Base-by-base conservation (phyloP, 2,329 filamentous ascomycete genomes). In the Neurospora crassa region DNA sequence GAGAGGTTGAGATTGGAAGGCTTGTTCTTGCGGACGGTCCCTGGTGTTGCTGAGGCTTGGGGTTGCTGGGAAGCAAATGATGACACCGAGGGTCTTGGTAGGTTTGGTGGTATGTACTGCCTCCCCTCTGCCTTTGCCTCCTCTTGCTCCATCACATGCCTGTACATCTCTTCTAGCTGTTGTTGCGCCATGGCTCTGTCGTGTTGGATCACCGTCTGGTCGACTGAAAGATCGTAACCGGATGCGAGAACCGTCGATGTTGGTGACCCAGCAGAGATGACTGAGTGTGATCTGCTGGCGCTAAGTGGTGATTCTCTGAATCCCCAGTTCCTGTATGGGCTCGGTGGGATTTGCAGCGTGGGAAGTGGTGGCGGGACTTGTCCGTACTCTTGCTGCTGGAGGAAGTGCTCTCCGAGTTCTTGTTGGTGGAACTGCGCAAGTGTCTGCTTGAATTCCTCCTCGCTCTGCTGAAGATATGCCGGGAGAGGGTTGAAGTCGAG, bases 121-220 rank as follows among this genome's bases (percentile, higher is more conserved):
- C 87, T 78, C 41, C 89, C 88, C 68, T 84, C 84, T 74, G 85
- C 83, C 79, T 90, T 90, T 69, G 88, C 88, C 71, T 87, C 88
- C 77, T 97, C 94, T 76, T 97, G 92, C 80, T 94, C 93, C 90
- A 97, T 91, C 74, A 97, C 94, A 75, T 94, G 91, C 73, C 90
- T 93, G 82, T 97, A 98, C 79, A 98, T 89, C 76, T 92, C 89
- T 80, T 97, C 94, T 80, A 97, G 89, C 79, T 97, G 92, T 74
- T 90, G 86, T 80, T 96, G 90, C 74, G 92, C 90, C 83, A 91
- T 90, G 77, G 87, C 85, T 79, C 87, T 89, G 81, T 97, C 92
- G 72, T 88, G 87, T 72, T 91, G 88, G 34, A 97, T 87, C 18
- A 97, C 87, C 72, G 86, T 86, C 72, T 91, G 89, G 79, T 97